These are phyloP conservation scores for Pseudonitzschia pungens DNA, from an alignment of 108 stramenopile species.

Conservation along the genomic window DNA sequence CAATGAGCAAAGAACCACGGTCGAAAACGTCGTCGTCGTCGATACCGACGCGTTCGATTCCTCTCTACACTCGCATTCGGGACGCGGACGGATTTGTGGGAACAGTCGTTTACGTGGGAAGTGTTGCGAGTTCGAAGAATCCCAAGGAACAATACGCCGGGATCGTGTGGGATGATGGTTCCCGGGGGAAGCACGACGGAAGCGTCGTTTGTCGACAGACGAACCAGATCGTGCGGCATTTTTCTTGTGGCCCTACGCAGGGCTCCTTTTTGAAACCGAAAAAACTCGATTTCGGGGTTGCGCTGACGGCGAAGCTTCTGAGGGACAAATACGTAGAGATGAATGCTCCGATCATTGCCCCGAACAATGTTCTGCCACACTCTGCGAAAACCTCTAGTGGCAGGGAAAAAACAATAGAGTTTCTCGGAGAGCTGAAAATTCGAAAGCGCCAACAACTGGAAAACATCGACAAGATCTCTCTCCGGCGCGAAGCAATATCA, in stretches of 20 bases:
- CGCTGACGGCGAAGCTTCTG: constrained; percentile 49
- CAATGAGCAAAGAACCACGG: background rate
- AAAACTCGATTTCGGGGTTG: constrained; percentile 62
- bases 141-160: constrained; percentile 75
- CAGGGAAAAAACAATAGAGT: constrained; percentile 80
- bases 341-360: constrained; percentile 77
- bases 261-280: constrained; percentile 71
- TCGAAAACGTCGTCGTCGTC: background rate
- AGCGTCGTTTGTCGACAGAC: constrained; percentile 72
- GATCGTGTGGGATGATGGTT: constrained; percentile 84
- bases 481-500: constrained; percentile 77
- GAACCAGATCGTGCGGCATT: constrained; percentile 75
- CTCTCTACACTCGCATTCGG: constrained; percentile 61
- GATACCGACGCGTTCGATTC: constrained; percentile 2
- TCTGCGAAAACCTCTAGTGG: constrained; percentile 69
- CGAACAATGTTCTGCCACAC: constrained; percentile 80
- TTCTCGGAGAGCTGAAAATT: constrained; percentile 80
- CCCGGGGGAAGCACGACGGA: constrained; percentile 90
- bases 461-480: constrained; percentile 61
- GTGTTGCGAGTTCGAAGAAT: constrained; percentile 85
- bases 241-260: constrained; percentile 62
- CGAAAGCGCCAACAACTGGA: constrained; percentile 72
- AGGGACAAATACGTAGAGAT: constrained; percentile 63
- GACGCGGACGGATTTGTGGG: constrained; percentile 82
- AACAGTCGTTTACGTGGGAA: constrained; percentile 85